Evolutionary conservation across 1,284 basidiomycete genomes (phyloP).

Genomic region (Cutaneotrichosporon sp.): DNA sequence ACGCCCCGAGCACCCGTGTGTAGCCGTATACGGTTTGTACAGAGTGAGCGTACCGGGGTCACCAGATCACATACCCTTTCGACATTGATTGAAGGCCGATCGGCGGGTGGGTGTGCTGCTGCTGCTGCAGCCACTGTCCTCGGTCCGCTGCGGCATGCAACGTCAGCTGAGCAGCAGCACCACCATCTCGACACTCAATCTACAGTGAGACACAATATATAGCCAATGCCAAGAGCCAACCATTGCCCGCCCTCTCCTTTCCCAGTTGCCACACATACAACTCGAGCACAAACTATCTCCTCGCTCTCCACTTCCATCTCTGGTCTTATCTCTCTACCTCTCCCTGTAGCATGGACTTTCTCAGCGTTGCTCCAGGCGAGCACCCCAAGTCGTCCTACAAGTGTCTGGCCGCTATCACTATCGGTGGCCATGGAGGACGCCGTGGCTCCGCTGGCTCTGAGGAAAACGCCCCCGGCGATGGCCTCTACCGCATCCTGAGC

Average conservation of each 20-base stretch:
- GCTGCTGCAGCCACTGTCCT: no score
- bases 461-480: conserved; percentile 15
- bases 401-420: conserved; percentile 35
- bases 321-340: no score
- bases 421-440: conserved; percentile 19
- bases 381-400: conserved; percentile 37
- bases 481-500: conserved; percentile 32
- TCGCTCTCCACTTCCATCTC: no score
- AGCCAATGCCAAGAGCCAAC: neutral
- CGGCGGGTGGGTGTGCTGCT: no score
- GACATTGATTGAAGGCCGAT: no score
- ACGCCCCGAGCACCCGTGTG: no score
- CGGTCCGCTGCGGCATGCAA: neutral
- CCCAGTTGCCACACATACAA: neutral
- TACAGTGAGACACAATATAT: neutral
- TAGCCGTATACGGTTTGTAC: no score
- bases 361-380: conserved; percentile 10
- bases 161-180: neutral
- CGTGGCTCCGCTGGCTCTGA: conserved; percentile 28
- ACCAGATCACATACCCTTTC: no score
- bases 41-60: no score
- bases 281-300: no score
- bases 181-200: neutral
- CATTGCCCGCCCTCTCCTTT: neutral
- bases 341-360: conserved; percentile 37